These are phyloP conservation scores for Pichia sp. DNA, from an alignment of 1,139 yeast genomes.

Conservation along the genomic window DNA sequence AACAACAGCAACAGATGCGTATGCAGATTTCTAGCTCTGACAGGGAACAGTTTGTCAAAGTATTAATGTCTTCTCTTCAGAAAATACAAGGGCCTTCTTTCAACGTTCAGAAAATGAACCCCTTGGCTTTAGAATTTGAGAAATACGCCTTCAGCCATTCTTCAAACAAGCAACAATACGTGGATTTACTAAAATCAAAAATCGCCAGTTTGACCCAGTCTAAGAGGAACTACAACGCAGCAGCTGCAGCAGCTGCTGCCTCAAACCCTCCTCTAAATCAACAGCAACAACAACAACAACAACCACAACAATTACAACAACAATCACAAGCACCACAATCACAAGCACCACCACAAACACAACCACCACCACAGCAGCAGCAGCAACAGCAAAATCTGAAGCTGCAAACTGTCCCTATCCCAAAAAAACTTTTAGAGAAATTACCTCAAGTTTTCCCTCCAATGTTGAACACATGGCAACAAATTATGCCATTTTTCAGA, in stretches of 20 bases:
- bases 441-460: conserved; percentile 72
- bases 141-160: conserved; percentile 26
- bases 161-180: conserved; percentile 25
- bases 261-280: conserved; percentile 1
- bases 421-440: conserved; percentile 59
- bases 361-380: conserved; percentile 18
- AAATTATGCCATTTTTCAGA: conserved; percentile 63
- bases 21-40: conserved; percentile 23
- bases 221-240: conserved; percentile 12
- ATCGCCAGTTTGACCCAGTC: conserved; percentile 26
- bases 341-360: conserved; percentile 11
- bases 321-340: conserved; percentile 17
- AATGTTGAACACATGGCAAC: conserved; percentile 79
- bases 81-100: conserved; percentile 28
- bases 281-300: conserved; percentile 9
- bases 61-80: conserved; percentile 25
- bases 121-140: conserved; percentile 29
- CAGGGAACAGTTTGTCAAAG: conserved; percentile 26
- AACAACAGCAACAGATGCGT: conserved; percentile 10
- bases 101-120: conserved; percentile 23
- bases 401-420: conserved; percentile 59
- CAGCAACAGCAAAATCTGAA: conserved; percentile 28
- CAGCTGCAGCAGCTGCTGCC: conserved; percentile 4
- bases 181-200: conserved; percentile 25
- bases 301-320: conserved; percentile 7